These are phyloP conservation scores for Eucalyptus camaldulensis DNA, from an alignment of 345 rosid genomes.

Conservation along the genomic window DNA sequence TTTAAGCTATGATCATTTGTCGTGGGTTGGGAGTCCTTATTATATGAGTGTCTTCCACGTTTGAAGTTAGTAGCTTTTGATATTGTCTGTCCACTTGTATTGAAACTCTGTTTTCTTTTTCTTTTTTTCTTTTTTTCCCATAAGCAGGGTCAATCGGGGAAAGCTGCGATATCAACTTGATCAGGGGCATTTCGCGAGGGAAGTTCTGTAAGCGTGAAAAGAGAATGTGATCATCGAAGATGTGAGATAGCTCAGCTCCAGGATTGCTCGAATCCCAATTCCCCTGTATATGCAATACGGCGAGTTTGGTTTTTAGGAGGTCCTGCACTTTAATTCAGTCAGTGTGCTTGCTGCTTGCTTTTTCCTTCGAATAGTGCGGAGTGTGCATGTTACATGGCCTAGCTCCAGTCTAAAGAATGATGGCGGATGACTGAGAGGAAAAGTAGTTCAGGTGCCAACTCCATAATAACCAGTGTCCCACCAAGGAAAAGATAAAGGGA, in stretches of 20 bases:
- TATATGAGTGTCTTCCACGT: background rate
- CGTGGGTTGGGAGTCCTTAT: background rate
- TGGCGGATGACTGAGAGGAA: slow-evolving; percentile 5
- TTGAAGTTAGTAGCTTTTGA: background rate
- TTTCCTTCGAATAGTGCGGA: slow-evolving; percentile 14
- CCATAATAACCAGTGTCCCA: background rate
- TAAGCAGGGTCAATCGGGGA: slow-evolving; percentile 26
- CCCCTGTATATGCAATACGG: slow-evolving; percentile 21
- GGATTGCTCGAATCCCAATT: background rate
- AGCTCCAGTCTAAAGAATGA: slow-evolving; percentile 9
- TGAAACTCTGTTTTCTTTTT: background rate
- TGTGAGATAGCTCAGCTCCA: slow-evolving; percentile 3
- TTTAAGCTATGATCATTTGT: background rate
- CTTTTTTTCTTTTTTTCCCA: background rate
- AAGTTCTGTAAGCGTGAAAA: background rate
- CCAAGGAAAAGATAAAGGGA: slow-evolving; percentile 4
- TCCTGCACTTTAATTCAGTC: slow-evolving; percentile 20
- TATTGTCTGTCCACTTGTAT: background rate
- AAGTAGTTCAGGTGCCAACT: background rate
- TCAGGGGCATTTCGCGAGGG: slow-evolving; percentile 2
- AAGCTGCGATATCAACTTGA: slow-evolving; percentile 10
- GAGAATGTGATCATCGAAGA: slow-evolving; percentile 13
- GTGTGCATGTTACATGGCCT: slow-evolving; percentile 8
- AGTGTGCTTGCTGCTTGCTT: slow-evolving; percentile 31
- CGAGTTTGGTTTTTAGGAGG: slow-evolving; percentile 16